Percentiles rank a stretch among this genome's conserved stretches.
These are phyloP conservation scores for Camelina neglecta DNA, from an alignment of 345 rosid genomes.

Conservation along the genomic window DNA sequence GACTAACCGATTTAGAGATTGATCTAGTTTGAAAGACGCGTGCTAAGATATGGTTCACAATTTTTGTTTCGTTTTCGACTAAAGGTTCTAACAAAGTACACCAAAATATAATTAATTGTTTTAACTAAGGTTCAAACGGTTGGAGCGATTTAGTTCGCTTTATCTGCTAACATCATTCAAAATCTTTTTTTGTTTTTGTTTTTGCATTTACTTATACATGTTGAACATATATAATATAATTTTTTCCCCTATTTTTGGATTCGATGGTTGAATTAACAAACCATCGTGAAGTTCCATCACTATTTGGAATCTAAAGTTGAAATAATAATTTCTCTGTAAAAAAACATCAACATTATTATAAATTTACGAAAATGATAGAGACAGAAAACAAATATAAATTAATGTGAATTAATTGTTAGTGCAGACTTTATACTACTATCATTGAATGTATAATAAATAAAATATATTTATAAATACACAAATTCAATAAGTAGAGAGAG, in stretches of 20 bases:
- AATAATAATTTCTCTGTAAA: not conserved
- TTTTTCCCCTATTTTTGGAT: not conserved
- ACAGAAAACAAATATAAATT: slow-evolving; percentile 19
- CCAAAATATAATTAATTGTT: not conserved
- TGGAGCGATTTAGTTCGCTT: too few relatives aligned
- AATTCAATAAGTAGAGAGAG: slow-evolving; percentile 29
- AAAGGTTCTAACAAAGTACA: slow-evolving; percentile 1
- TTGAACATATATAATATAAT: not conserved
- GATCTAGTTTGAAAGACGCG: not conserved
- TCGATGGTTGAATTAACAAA: not conserved
- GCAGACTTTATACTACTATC: slow-evolving; percentile 11
- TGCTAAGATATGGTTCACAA: slow-evolving; percentile 5
- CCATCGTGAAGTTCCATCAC: too few relatives aligned
- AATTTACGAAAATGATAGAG: slow-evolving; percentile 6
- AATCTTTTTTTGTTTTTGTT: not conserved
- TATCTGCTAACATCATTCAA: too few relatives aligned
- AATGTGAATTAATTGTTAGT: slow-evolving; percentile 18
- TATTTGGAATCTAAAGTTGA: not conserved
- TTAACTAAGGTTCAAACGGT: too few relatives aligned
- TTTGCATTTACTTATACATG: not conserved
- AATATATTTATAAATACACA: not conserved
- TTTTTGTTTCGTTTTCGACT: not conserved
- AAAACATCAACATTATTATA: not conserved
- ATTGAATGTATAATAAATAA: slow-evolving; percentile 19
- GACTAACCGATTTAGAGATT: slow-evolving; percentile 9